A percentile compares a stretch with the other conserved stretches of the same genome.
Conservation (phyloP, 1,139 yeast genomes). For the Pichia sp. region DNA sequence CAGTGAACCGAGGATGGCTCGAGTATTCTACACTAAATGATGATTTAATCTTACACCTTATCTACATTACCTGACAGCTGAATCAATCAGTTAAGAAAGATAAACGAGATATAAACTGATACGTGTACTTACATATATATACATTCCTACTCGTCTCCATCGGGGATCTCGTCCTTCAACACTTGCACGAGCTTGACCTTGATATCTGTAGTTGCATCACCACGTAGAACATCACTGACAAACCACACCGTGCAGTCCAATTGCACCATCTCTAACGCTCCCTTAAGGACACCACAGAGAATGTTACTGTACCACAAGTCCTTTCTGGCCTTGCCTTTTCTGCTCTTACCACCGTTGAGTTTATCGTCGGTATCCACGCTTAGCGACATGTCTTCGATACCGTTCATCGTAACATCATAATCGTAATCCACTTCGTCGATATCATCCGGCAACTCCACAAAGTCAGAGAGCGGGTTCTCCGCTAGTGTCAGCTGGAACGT, state of each 20-base stretch:
- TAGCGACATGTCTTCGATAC: slow-evolving; percentile 1
- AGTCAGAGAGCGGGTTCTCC: slow-evolving; percentile 92
- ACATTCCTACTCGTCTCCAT: slow-evolving; percentile 80
- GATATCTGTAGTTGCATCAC: slow-evolving; percentile 80
- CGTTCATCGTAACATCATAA: neutral
- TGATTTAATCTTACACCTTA: slow-evolving; percentile 30
- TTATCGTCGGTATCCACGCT: slow-evolving; percentile 2
- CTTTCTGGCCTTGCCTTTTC: slow-evolving; percentile 52
- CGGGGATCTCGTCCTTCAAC: slow-evolving; percentile 93
- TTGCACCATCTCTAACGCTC: slow-evolving; percentile 96
- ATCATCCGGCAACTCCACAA: slow-evolving; percentile 84
- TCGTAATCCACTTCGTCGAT: slow-evolving; percentile 14
- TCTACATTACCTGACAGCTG: slow-evolving; percentile 35
- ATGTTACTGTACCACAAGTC: slow-evolving; percentile 94
- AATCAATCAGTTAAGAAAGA: slow-evolving; percentile 17
- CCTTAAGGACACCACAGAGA: slow-evolving; percentile 84
- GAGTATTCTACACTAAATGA: slow-evolving; percentile 20
- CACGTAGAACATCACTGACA: slow-evolving; percentile 77
- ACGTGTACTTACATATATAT: slow-evolving; percentile 1
- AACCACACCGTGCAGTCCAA: slow-evolving; percentile 84
- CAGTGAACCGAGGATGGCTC: too few species aligned
- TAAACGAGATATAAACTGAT: slow-evolving; percentile 8
- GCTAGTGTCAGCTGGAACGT: slow-evolving; percentile 69
- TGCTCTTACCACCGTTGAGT: slow-evolving; percentile 1
- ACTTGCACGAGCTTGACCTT: slow-evolving; percentile 68